Conservation (phyloP, 2,329 filamentous ascomycete genomes). For the Clonostachys rhizophaga region DNA sequence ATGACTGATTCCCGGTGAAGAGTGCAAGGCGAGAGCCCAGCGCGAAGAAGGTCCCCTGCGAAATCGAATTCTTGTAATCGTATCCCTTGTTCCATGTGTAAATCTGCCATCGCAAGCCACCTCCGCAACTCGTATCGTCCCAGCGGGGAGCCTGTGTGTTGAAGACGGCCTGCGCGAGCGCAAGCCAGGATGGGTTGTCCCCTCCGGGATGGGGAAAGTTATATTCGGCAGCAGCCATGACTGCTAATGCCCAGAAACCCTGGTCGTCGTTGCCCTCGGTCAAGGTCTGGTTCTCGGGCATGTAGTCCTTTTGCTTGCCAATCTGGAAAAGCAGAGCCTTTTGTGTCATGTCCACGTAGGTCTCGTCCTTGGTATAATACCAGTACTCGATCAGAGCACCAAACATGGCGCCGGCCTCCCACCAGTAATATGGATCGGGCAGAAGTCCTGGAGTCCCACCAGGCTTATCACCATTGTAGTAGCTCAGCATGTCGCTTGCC, state of each 20-base stretch:
- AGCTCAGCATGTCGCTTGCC: constrained; percentile 41
- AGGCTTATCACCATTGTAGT: constrained; percentile 39
- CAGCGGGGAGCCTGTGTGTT: constrained; percentile 72
- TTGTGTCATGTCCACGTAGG: constrained; percentile 64
- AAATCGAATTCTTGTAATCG: constrained; percentile 69
- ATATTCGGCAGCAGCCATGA: constrained; percentile 66
- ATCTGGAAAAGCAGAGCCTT: constrained; percentile 72
- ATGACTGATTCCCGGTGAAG: constrained; percentile 74
- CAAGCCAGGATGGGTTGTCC: constrained; percentile 60
- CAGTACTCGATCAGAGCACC: constrained; percentile 76
- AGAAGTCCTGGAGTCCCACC: constrained; percentile 46
- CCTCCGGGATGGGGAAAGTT: constrained; percentile 57
- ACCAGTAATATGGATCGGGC: constrained; percentile 54
- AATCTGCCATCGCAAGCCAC: constrained; percentile 81
- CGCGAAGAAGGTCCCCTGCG: constrained; percentile 59
- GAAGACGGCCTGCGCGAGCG: constrained; percentile 75
- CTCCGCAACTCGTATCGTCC: constrained; percentile 65
- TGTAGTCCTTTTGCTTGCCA: constrained; percentile 69
- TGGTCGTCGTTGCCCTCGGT: constrained; percentile 73
- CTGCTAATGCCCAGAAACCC: constrained; percentile 68
- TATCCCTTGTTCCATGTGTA: constrained; percentile 79
- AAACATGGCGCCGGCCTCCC: constrained; percentile 72
- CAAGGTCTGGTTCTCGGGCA: constrained; percentile 68
- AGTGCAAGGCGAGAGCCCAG: constrained; percentile 64
- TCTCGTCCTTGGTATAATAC: constrained; percentile 72